Percentiles rank a stretch among this genome's conserved stretches.
Conservation (phyloP, 495 filamentous ascomycete genomes). For the Aspergillus wentii region DNA sequence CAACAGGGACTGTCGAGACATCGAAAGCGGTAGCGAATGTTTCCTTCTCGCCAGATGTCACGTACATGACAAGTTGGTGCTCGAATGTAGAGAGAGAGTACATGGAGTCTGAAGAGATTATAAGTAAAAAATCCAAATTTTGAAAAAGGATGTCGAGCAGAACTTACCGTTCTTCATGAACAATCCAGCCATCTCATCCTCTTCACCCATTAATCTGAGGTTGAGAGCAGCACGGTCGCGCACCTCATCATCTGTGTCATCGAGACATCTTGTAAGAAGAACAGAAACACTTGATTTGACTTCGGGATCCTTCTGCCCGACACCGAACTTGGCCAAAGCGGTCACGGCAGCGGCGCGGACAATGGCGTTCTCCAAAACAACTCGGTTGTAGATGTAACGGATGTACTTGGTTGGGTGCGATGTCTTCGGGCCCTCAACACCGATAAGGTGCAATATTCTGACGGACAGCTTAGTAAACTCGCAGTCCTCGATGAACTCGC, state of each 20-base stretch:
- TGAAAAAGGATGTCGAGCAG: not conserved
- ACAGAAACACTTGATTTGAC: slow-evolving; percentile 94
- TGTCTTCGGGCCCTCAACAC: slow-evolving; percentile 92
- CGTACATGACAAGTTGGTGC: slow-evolving; percentile 96
- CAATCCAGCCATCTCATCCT: slow-evolving; percentile 74
- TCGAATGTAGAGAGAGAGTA: slow-evolving; percentile 95
- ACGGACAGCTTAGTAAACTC: slow-evolving; percentile 99
- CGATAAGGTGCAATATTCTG: slow-evolving; percentile 87
- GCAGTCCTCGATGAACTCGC: slow-evolving; percentile 99
- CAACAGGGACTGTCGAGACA: slow-evolving; percentile 83
- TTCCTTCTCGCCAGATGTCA: slow-evolving; percentile 80
- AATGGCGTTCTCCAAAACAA: slow-evolving; percentile 94
- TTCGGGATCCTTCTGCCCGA: slow-evolving; percentile 93
- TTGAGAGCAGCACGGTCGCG: slow-evolving; percentile 93
- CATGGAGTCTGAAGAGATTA: slow-evolving; percentile 50
- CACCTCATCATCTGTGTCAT: slow-evolving; percentile 97
- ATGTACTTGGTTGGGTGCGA: slow-evolving; percentile 97
- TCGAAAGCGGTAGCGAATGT: slow-evolving; percentile 87
- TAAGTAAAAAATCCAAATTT: slow-evolving; percentile 12
- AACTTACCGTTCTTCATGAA: slow-evolving; percentile 88
- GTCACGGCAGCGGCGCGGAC: slow-evolving; percentile 95
- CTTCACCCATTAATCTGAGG: slow-evolving; percentile 77
- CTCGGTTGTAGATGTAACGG: slow-evolving; percentile 98
- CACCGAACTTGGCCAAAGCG: slow-evolving; percentile 93
- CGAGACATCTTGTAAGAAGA: slow-evolving; percentile 85